Evolutionary conservation across 2,329 filamentous ascomycete species (phyloP), one percentile per base, ranked within the genome.

Genomic region (Fusarium circinatum): DNA sequence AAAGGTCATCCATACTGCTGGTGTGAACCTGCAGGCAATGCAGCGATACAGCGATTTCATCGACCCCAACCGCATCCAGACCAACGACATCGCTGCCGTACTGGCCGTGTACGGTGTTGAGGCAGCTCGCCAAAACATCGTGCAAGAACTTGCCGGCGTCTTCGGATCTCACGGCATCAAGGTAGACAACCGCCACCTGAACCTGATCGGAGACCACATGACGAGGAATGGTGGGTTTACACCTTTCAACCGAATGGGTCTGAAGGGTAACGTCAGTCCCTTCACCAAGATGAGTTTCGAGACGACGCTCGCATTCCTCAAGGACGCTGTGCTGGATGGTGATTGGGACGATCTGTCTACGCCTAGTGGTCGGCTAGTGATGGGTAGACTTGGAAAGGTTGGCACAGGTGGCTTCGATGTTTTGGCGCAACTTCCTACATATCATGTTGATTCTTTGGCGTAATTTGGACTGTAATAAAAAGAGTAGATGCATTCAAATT

Each of bases 281-380:
- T 96, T 99, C 77, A 96, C 96, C 84, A 98, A 98, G 88, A 98
- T 98, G 96, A 97, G 94, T 82, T 99, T 98, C 85, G 96, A 99
- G 88, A 99, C 96, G 8, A 99, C 96, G 6, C 89, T 98, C 44
- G 92, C 93, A 2, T 98, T 98, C 86, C 87, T 99, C 79, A 95
- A 93, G 82, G 96, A 98, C 80, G 95, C 96, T 3, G 92, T 98
- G 32, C 86, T 97, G 65, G 94, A 97, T 79, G 92, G 94, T 56
- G 96, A 98, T 82, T 94, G 91, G 88, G 96, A 99, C 82, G 93
- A 96, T 78, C 85, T 99, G 69, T 90, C 89, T 68, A 95, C 93
- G 68, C 96, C 97, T 0, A 96, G 93, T 82, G 92, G 94, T 71
- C 89, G 96, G 67, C 93, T 99, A 78, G 95, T 98, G 55, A 91